Base-by-base conservation (phyloP, 2,329 filamentous ascomycete species). In the Ceratocystiopsis minuta region DNA sequence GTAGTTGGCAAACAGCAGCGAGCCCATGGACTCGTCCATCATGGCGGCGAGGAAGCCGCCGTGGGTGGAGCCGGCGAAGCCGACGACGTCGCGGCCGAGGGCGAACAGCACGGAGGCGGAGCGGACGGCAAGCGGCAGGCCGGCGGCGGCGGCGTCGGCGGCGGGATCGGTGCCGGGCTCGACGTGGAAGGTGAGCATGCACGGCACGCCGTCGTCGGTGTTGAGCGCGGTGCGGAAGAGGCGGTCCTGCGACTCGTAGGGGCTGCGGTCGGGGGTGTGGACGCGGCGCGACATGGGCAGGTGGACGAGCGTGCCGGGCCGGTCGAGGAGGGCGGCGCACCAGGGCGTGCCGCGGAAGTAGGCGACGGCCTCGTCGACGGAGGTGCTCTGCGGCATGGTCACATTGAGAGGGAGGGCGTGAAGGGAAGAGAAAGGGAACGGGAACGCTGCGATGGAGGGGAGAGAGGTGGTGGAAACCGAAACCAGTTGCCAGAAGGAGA, bases 1-100 rank as follows among this genome's bases (percentile, higher is more conserved):
- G 38, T 50, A 43, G 36, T 54, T 55, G 39, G 46, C 36, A 18
- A 49, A 47, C 16, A 53, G 39, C 28, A 55, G 40, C 20, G 39
- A 39, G 18, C 51, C 52, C 53, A 56, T 55, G 33, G 50, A 49
- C 42, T 57, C 54, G 46, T 56, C 55, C 15, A 55, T 48, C 10
- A 53, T 10, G 10, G 48, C 39, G 9, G 45, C 35, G 12, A 51
- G 42, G 2, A 56, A 40, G 5, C 53, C 55, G 31, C 53, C 54
- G 40, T 56, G 53, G 2, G 46, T 42, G 7, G 48, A 41, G 20
- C 48, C 52, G 38, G 50, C 52, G 43, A 53, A 55, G 6, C 54
- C 52, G 15, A 50, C 50, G 31, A 53, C 36, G 2, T 50, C 53
- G 1, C 41, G 40, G 4, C 38, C 42, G 4, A 55, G 43, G 16